Evolutionary conservation across 75 land plant genomes (phyloP).

Genomic region (Sequoiadendron giganteum): DNA sequence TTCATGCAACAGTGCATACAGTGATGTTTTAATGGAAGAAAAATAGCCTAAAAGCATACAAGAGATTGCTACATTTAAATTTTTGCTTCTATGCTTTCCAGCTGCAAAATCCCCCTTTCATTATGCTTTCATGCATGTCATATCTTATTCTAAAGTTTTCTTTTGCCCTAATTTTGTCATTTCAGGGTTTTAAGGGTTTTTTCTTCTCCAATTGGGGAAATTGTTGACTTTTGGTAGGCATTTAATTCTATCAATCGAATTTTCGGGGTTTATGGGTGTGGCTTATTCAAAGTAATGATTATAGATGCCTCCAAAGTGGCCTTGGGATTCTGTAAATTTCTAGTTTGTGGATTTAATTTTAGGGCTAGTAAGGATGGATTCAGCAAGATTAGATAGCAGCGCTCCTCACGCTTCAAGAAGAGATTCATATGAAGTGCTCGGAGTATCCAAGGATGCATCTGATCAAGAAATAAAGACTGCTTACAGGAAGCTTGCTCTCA

Average conservation of each 20-base stretch:
- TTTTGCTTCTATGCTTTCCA: no score
- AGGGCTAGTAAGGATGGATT: neutral
- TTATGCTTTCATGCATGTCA: no score
- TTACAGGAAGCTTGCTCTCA: slow-evolving; percentile 80
- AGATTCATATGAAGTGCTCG: slow-evolving; percentile 77
- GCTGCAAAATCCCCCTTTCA: no score
- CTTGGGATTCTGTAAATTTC: neutral
- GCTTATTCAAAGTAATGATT: neutral
- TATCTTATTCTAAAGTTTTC: no score
- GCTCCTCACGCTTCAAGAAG: slow-evolving; percentile 31
- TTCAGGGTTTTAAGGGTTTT: no score
- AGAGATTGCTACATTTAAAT: no score
- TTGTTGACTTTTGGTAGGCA: neutral
- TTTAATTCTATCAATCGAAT: neutral
- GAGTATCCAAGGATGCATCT: slow-evolving; percentile 63
- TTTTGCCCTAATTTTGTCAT: no score
- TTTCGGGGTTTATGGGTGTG: neutral
- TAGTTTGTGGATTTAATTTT: neutral
- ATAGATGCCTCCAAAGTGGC: neutral
- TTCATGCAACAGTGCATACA: no score
- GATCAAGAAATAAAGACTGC: slow-evolving; percentile 83
- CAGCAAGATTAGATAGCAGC: neutral
- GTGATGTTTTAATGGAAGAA: no score
- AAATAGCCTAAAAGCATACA: no score
- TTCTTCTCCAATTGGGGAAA: neutral